A percentile compares a stretch with the other conserved stretches of the same genome.
Conservation (phyloP, 108 stramenopile species). For the Fistulifera pelliculosa region DNA sequence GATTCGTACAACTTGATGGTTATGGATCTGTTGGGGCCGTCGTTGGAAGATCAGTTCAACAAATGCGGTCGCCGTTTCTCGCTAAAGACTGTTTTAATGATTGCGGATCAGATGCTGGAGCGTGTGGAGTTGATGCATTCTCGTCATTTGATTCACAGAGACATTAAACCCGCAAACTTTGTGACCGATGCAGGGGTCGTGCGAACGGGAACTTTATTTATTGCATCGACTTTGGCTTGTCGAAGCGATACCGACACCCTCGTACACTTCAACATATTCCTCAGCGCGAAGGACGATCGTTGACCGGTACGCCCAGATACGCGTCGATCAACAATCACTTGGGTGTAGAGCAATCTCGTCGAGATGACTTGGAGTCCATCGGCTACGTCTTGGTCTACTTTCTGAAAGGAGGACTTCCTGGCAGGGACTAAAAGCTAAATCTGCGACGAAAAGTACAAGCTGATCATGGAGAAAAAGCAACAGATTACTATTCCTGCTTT, state of each 20-base stretch:
- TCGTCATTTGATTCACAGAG: conserved; percentile 92
- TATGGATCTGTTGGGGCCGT: conserved; percentile 98
- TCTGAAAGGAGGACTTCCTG: conserved; percentile 97
- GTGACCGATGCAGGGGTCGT: conserved; percentile 75
- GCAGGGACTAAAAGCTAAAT: conserved; percentile 97
- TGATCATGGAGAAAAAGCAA: conserved; percentile 94
- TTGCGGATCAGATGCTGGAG: conserved; percentile 98
- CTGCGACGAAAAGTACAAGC: conserved; percentile 92
- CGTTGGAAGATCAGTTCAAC: conserved; percentile 97
- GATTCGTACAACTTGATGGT: conserved; percentile 98
- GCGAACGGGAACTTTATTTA: conserved; percentile 86
- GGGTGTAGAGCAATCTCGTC: conserved; percentile 95
- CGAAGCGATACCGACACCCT: conserved; percentile 96
- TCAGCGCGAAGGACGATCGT: conserved; percentile 89
- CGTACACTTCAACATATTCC: conserved; percentile 98
- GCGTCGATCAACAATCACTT: conserved; percentile 98
- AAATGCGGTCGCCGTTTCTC: conserved; percentile 93
- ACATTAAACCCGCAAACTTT: conserved; percentile 98
- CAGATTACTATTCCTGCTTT: conserved; percentile 85
- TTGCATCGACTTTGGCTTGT: conserved; percentile 97
- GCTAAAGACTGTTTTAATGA: conserved; percentile 92
- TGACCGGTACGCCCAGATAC: conserved; percentile 95
- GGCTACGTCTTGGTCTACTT: conserved; percentile 98
- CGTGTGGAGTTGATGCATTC: conserved; percentile 96
- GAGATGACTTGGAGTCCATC: conserved; percentile 95